Base-by-base conservation (phyloP, 202 grass and related monocot genomes). In the Carex arenaria region DNA sequence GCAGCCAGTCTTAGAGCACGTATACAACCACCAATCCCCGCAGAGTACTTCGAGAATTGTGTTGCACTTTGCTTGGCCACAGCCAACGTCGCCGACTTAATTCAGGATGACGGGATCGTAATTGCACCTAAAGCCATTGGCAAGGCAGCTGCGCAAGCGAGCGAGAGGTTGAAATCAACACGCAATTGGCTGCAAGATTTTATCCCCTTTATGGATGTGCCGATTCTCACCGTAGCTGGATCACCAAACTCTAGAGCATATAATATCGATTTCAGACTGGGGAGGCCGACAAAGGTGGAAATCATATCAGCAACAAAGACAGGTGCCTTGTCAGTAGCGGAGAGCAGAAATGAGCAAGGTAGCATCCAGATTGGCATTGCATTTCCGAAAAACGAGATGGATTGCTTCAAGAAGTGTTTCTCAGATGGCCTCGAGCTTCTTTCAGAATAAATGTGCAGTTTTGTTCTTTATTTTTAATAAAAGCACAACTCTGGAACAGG, bases 291-390 rank as follows among this genome's bases (percentile, higher is more conserved):
- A 47, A 83, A 83, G 47, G 79, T 87, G n/a, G 85, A 87, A 45
- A 40, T 87, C 3, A 49, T 83, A 2, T 86, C 84, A 7, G 31
- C 67, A 4, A 15, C 61, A 13, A 83, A 76, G 45, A 68, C 52
- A 7, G 80, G 80, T 1, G 60, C 78, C 10, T 31, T 83, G 3
- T 52, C 69, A 8, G 18, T 87, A 30, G 67, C 69, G 3, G 85
- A 87, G 40, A 61, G 80, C 69, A 31, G 55, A 67, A 45, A 61
- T 3, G 76, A 62, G 3, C 49, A n/a, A 3, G 84, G 80, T 0
- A 79, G 87, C 8, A 10, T 90, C n/a, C 72, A 90, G 72, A 84
- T 90, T 5, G 81, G 81, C 4, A 72, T 90, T 19, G 72, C 55
- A 12, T 49, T 89, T 36, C 7, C 19, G 0, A 17, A 43, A 65